phyloP scores from a whole-genome alignment of 805 yeast genomes.

The Ogataea henricii region DNA sequence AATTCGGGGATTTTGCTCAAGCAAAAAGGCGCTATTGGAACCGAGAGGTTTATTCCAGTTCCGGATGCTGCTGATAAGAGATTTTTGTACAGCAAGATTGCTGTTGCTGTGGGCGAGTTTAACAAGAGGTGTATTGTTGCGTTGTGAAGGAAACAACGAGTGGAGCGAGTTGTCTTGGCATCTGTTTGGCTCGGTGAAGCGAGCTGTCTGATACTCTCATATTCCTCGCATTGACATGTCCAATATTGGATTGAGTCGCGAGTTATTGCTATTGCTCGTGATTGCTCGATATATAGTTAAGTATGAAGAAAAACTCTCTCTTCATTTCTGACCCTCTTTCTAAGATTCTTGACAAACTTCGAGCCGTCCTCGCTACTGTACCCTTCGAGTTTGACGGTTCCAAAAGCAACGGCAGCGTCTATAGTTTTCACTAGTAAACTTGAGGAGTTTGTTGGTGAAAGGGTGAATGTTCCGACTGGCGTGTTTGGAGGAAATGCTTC shows the following conservation, averaged over 20 bases:
- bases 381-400: conserved; percentile 55
- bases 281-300: no score
- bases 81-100: conserved; percentile 70
- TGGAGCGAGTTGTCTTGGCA: not conserved
- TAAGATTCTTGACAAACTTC: conserved; percentile 45
- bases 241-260: not conserved
- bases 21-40: conserved; percentile 44
- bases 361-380: conserved; percentile 46
- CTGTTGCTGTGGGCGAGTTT: conserved; percentile 77
- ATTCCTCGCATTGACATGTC: no score
- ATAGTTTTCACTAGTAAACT: conserved; percentile 43
- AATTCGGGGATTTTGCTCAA: conserved; percentile 75
- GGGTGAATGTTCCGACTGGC: conserved; percentile 32
- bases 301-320: conserved; percentile 3
- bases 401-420: conserved; percentile 44
- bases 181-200: not conserved
- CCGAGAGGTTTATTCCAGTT: conserved; percentile 68
- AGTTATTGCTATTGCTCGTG: not conserved
- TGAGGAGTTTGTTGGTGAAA: conserved; percentile 1
- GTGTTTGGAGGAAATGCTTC: conserved; percentile 3
- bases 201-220: no score
- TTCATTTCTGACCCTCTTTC: conserved; percentile 47
- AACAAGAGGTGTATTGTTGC: conserved; percentile 51
- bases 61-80: conserved; percentile 64
- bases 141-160: conserved; percentile 13